Evolutionary conservation across 2,329 filamentous ascomycete species (phyloP).

Genomic region (Monosporascus ibericus): DNA sequence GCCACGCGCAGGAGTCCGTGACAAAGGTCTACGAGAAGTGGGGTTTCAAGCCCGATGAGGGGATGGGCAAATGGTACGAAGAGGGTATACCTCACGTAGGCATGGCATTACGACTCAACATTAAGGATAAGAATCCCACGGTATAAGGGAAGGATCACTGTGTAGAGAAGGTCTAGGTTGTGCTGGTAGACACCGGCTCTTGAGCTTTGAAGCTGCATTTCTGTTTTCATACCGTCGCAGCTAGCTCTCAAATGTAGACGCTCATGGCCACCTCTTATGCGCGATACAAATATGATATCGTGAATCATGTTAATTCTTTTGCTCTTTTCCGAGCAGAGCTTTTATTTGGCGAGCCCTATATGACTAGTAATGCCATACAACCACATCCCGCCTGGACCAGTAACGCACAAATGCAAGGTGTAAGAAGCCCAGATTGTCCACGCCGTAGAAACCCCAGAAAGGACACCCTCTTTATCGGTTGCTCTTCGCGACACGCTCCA

Average conservation of each 20-base stretch:
- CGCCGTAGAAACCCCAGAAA: constrained; percentile 34
- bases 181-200: not conserved
- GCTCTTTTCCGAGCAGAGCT: constrained; percentile 29
- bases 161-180: not conserved
- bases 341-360: constrained; percentile 33
- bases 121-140: constrained; percentile 15
- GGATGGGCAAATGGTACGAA: constrained; percentile 72
- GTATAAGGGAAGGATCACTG: constrained; percentile 5
- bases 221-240: not conserved
- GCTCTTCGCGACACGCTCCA: constrained; percentile 99
- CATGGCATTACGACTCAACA: constrained; percentile 59
- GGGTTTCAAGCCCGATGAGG: constrained; percentile 69
- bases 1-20: constrained; percentile 70
- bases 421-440: constrained; percentile 33
- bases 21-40: constrained; percentile 60
- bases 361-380: constrained; percentile 37
- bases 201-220: not conserved
- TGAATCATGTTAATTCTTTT: constrained; percentile 29
- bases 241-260: not conserved
- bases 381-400: constrained; percentile 36
- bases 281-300: not conserved
- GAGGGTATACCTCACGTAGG: constrained; percentile 81
- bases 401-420: constrained; percentile 38
- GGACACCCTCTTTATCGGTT: constrained; percentile 77
- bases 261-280: not conserved